Base-by-base conservation (phyloP, 257 asterid species). In the Hygrophila difformis region DNA sequence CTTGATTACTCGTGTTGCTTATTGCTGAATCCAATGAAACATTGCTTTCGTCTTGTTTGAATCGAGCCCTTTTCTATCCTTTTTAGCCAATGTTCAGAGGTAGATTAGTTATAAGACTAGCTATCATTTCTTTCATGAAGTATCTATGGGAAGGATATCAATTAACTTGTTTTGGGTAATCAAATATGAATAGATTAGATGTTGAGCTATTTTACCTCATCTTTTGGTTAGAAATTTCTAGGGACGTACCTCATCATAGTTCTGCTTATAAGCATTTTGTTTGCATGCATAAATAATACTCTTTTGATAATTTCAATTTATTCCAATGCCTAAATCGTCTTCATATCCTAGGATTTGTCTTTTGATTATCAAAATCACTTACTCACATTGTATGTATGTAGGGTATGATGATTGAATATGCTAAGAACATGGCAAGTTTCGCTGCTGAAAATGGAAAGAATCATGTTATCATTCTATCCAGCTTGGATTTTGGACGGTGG, bases 401-500 rank as follows among this genome's bases (percentile, higher is more conserved):
- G 98, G 98, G 98, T 5, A 85, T 56, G 92, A 77, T 69, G 86
- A 51, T 85, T 47, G 80, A 72, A 38, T 82, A 77, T 68, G 96
- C 98, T 18, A 85, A 73, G 76, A 85, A 79, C 69, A 61, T 89
- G 60, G 94, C 94, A 42, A 70, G 57, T 40, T 79, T 85, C 66
- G 96, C 83, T 9, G 83, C 80, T 49, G 65, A 67, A 35, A 85
- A 66, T 56, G 91, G 87, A 48, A 77, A 61, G 72, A 79, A 89
- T 59, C 92, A 85, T 15, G 73, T 70, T 16, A 18, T 82, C 49
- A 54, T 89, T 54, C 96, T 89, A 61, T 89, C 96, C 60, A 76
- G 98, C 80, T 65, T 89, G 81, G 98, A 85, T 63, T 89, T 89
- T 47, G 88, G 80, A 72, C 79, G 74, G 39, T 89, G 94, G 94